These are phyloP conservation scores for Epichloe scottii DNA, from an alignment of 2,329 filamentous ascomycete species.

Conservation along the genomic window DNA sequence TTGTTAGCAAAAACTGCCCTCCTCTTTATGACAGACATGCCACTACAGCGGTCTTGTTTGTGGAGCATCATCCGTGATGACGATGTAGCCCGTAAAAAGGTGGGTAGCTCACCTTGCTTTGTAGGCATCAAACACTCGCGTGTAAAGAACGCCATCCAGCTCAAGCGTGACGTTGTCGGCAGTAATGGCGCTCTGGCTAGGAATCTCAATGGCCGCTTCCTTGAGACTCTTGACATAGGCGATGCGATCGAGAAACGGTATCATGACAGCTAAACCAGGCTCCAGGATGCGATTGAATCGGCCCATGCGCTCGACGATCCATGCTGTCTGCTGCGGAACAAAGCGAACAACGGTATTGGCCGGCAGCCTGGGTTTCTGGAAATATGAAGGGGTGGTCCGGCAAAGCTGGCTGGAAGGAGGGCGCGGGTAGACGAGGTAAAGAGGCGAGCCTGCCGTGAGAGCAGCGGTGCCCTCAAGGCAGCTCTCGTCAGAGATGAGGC, in stretches of 20 bases:
- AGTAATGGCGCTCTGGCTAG: slow-evolving; percentile 93
- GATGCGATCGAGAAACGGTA: slow-evolving; percentile 88
- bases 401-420: slow-evolving; percentile 20
- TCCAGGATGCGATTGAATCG: slow-evolving; percentile 90
- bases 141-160: slow-evolving; percentile 90
- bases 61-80: too few species aligned
- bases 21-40: background rate
- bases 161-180: slow-evolving; percentile 97
- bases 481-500: slow-evolving; percentile 5
- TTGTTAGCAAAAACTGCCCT: background rate
- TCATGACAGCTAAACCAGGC: slow-evolving; percentile 76
- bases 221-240: slow-evolving; percentile 97
- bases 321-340: slow-evolving; percentile 98
- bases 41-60: background rate
- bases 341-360: slow-evolving; percentile 93
- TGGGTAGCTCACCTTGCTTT: slow-evolving; percentile 66
- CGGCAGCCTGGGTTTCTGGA: slow-evolving; percentile 61
- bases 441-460: slow-evolving; percentile 11
- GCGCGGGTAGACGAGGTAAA: slow-evolving; percentile 20
- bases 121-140: slow-evolving; percentile 92
- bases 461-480: slow-evolving; percentile 6
- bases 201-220: slow-evolving; percentile 92
- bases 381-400: slow-evolving; percentile 51
- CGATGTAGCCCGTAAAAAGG: background rate
- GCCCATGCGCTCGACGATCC: slow-evolving; percentile 99